Percentiles rank a stretch among this genome's conserved stretches.
Evolutionary conservation across 352 stramenopile species (phyloP).

Genomic region (Globisporangium viniferum): DNA sequence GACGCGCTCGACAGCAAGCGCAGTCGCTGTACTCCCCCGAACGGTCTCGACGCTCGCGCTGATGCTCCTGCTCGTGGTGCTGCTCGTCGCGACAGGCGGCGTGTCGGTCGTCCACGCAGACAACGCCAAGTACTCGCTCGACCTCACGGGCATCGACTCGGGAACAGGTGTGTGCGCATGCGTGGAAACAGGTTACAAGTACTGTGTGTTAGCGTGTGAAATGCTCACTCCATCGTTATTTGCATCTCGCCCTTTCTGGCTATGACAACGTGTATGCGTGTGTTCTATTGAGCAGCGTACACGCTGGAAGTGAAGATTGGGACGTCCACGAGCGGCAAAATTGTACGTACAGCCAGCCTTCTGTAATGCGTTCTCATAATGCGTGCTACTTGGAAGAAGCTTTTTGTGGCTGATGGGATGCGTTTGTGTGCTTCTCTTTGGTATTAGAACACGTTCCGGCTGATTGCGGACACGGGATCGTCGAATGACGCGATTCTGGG

Average conservation of each 20-base stretch:
- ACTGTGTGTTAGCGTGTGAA: neutral
- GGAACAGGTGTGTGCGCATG: slow-evolving; percentile 21
- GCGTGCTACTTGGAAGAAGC: neutral
- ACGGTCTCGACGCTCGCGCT: neutral
- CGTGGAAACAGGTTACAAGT: neutral
- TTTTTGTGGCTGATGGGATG: neutral
- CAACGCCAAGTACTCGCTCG: slow-evolving; percentile 33
- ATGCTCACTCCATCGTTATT: neutral
- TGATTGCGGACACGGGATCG: slow-evolving; percentile 84
- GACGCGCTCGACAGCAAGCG: neutral
- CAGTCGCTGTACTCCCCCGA: neutral
- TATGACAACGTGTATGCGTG: neutral
- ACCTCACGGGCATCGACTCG: slow-evolving; percentile 31
- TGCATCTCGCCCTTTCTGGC: neutral
- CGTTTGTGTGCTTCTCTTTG: neutral
- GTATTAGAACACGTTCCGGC: slow-evolving; percentile 58
- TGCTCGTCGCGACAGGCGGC: neutral
- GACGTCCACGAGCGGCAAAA: slow-evolving; percentile 15
- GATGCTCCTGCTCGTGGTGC: neutral
- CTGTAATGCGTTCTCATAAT: neutral
- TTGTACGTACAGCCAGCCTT: slow-evolving; percentile 10
- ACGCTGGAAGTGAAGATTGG: slow-evolving; percentile 30
- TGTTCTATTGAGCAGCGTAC: slow-evolving; percentile 27
- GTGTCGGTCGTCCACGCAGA: slow-evolving; percentile 7
- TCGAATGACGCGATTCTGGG: slow-evolving; percentile 76